Percentiles rank a stretch among this genome's conserved stretches.
phyloP scores from a whole-genome alignment of 257 asterid genomes.

The Solanum etuberosum region DNA sequence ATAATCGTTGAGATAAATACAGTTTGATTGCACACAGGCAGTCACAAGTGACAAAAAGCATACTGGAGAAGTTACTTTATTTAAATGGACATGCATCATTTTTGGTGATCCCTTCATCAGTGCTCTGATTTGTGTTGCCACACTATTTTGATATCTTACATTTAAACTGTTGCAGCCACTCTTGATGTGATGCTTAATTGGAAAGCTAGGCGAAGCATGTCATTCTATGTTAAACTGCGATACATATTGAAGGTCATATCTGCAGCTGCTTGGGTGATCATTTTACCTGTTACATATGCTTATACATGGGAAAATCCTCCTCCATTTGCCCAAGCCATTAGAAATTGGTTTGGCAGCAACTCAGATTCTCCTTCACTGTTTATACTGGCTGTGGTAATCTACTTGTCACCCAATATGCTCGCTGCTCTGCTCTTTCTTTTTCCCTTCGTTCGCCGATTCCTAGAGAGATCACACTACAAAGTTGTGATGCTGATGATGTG shows the following conservation, averaged over 20 bases:
- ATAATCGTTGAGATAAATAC: background rate
- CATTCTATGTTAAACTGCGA: slow-evolving; percentile 83
- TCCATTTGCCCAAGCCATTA: slow-evolving; percentile 82
- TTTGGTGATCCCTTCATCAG: background rate
- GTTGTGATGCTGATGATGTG: slow-evolving; percentile 98
- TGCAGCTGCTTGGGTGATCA: slow-evolving; percentile 92
- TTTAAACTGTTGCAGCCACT: slow-evolving; percentile 43
- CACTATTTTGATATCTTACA: background rate
- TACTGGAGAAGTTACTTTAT: background rate
- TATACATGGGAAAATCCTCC: slow-evolving; percentile 89
- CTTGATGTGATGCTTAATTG: slow-evolving; percentile 82
- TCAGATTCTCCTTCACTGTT: slow-evolving; percentile 75
- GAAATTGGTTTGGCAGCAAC: slow-evolving; percentile 80
- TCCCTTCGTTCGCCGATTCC: slow-evolving; percentile 84
- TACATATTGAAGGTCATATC: slow-evolving; percentile 75
- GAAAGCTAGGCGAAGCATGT: slow-evolving; percentile 92
- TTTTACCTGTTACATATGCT: slow-evolving; percentile 93
- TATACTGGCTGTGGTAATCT: slow-evolving; percentile 82
- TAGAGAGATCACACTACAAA: slow-evolving; percentile 88
- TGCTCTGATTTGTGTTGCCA: background rate
- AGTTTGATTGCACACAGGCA: background rate
- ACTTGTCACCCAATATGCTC: slow-evolving; percentile 96
- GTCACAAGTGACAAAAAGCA: background rate
- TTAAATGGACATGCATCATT: background rate
- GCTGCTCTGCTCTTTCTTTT: slow-evolving; percentile 75